phyloP scores from a whole-genome alignment of 202 grass and related monocot genomes.

The Dendrocalamus latiflorus region DNA sequence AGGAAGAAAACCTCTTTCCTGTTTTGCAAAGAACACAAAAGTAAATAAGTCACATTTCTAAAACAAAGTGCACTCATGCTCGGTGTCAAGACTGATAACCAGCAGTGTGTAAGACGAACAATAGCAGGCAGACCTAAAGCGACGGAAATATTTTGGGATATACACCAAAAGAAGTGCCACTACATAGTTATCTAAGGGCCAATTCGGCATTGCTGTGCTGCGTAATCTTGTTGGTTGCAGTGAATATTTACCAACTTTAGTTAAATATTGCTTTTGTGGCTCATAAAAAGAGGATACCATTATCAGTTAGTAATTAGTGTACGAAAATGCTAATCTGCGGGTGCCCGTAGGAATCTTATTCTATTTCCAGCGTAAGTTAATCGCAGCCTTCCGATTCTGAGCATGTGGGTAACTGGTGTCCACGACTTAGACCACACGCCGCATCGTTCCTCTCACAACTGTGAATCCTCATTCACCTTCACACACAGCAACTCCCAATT shows the following conservation, averaged over 20 bases:
- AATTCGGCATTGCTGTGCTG: not conserved
- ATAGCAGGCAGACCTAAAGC: not conserved
- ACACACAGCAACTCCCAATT: not conserved
- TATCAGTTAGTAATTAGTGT: not conserved
- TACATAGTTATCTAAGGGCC: not conserved
- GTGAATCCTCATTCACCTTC: not conserved
- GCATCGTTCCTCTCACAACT: not conserved
- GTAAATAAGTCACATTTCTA: conserved; percentile 15
- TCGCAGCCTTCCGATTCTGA: not conserved
- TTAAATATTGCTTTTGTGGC: too few species aligned
- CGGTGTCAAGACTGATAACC: not conserved
- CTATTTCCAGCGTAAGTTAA: not conserved
- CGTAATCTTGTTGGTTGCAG: not conserved
- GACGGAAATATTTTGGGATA: not conserved
- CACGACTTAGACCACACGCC: too few species aligned
- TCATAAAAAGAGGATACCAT: not conserved
- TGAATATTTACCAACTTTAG: too few species aligned
- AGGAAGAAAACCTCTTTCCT: conserved; percentile 88
- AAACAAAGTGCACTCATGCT: not conserved
- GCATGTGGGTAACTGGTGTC: not conserved
- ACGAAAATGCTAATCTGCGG: too few species aligned
- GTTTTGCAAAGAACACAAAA: conserved; percentile 40
- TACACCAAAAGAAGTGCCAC: not conserved
- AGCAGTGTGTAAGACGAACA: not conserved
- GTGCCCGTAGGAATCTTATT: not conserved